These are phyloP conservation scores for Scortechinia acanthostroma DNA, from an alignment of 2,329 filamentous ascomycete genomes.

Conservation along the genomic window DNA sequence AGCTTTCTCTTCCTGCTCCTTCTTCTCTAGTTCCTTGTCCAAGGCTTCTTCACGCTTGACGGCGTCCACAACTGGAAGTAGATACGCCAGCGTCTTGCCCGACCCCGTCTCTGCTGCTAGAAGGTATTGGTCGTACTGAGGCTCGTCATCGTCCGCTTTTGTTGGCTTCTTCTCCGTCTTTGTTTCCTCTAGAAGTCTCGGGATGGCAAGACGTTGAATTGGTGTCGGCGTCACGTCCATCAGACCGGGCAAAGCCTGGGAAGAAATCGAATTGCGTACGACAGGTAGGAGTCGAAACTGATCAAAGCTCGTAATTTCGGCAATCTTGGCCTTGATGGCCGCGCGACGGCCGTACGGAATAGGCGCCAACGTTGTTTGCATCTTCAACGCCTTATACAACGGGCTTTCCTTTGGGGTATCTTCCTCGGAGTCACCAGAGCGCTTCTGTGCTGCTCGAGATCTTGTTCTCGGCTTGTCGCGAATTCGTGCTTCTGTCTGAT, in stretches of 20 bases:
- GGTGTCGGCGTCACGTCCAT: constrained; percentile 76
- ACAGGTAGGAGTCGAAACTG: constrained; percentile 70
- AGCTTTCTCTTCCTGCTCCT: constrained; percentile 39
- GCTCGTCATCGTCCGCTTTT: not conserved
- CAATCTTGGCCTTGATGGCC: constrained; percentile 43
- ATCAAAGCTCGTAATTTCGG: constrained; percentile 71
- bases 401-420: constrained; percentile 31
- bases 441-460: constrained; percentile 12
- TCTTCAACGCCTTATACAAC: constrained; percentile 72
- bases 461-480: constrained; percentile 9
- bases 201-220: constrained; percentile 82
- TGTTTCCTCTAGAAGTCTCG: constrained; percentile 60
- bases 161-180: constrained; percentile 16
- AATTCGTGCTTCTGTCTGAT: constrained; percentile 9
- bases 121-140: constrained; percentile 52
- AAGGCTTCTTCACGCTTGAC: constrained; percentile 69
- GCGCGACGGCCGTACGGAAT: constrained; percentile 67
- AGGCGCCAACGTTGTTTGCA: constrained; percentile 74
- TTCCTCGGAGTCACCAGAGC: constrained; percentile 12
- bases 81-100: constrained; percentile 89
- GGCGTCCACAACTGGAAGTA: constrained; percentile 77
- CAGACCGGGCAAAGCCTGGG: constrained; percentile 70
- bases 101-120: constrained; percentile 94
- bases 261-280: constrained; percentile 64
- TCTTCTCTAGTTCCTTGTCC: constrained; percentile 42